These are phyloP conservation scores for Pichia norvegensis DNA, from an alignment of 1,139 yeast genomes.

Conservation along the genomic window DNA sequence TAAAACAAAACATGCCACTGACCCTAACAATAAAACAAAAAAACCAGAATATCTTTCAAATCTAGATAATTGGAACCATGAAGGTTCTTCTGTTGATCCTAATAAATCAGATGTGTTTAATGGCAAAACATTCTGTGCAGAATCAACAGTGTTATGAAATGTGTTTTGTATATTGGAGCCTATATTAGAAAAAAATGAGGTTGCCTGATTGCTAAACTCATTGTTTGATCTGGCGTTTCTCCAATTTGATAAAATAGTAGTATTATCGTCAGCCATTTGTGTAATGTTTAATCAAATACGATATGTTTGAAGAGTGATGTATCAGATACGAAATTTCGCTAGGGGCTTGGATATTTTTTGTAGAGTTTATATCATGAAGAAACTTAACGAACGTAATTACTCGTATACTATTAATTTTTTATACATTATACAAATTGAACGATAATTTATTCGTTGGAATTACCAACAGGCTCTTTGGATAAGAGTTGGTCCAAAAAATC, in stretches of 20 bases:
- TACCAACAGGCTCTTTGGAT: conserved; percentile 3
- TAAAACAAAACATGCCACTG: conserved; percentile 70
- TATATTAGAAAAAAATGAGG: conserved; percentile 22
- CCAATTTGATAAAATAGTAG: conserved; percentile 23
- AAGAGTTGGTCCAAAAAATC: conserved; percentile 13
- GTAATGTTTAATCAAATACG: background rate
- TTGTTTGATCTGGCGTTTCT: conserved; percentile 17
- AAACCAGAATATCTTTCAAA: conserved; percentile 79
- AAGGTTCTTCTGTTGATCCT: conserved; percentile 43
- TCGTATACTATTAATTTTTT: background rate
- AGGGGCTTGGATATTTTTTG: too few species aligned
- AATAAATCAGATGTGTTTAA: conserved; percentile 41
- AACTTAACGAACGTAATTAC: too few species aligned
- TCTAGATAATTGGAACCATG: conserved; percentile 57
- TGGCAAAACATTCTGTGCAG: conserved; percentile 46
- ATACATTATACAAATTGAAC: too few species aligned
- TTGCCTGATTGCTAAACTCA: conserved; percentile 18
- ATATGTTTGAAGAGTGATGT: too few species aligned
- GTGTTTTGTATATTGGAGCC: conserved; percentile 17
- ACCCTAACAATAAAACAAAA: conserved; percentile 65
- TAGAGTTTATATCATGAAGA: too few species aligned
- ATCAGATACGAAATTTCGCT: too few species aligned
- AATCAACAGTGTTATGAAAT: conserved; percentile 29
- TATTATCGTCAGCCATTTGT: conserved; percentile 14
- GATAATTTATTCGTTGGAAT: background rate